These are phyloP conservation scores for Emmonsiellopsis sp. DNA, from an alignment of 2,329 filamentous ascomycete genomes.

Conservation along the genomic window DNA sequence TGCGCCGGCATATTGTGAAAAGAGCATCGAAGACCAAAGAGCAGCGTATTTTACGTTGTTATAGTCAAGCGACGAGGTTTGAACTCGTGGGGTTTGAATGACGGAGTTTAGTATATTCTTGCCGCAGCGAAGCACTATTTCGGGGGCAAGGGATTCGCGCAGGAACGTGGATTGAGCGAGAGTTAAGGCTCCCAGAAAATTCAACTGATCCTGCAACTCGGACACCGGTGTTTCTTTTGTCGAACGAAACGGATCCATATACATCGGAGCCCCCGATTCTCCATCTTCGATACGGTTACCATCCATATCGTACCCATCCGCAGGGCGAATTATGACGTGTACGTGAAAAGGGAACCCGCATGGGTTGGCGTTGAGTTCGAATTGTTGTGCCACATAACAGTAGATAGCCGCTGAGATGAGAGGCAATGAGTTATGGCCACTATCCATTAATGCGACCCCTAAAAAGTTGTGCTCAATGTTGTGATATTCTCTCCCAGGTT, in stretches of 20 bases:
- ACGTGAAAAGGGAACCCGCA: constrained; percentile 80
- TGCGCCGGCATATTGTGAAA: constrained; percentile 27
- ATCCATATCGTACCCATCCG: constrained; percentile 52
- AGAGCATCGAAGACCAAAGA: constrained; percentile 59
- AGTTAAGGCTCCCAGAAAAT: constrained; percentile 38
- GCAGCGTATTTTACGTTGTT: constrained; percentile 60
- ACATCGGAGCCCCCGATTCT: constrained; percentile 50
- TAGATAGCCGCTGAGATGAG: constrained; percentile 82
- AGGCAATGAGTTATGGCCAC: constrained; percentile 69
- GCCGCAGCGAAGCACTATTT: constrained; percentile 65
- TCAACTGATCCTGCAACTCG: constrained; percentile 52
- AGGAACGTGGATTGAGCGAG: constrained; percentile 44
- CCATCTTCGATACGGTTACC: constrained; percentile 24
- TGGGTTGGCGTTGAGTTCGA: constrained; percentile 68
- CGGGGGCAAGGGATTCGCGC: constrained; percentile 51
- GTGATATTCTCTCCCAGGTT: constrained; percentile 61
- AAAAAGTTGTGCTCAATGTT: constrained; percentile 81
- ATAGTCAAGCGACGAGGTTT: constrained; percentile 39
- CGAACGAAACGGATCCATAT: constrained; percentile 70
- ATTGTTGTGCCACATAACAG: constrained; percentile 62
- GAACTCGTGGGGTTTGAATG: constrained; percentile 38
- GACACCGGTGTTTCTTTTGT: constrained; percentile 55
- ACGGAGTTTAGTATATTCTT: constrained; percentile 73
- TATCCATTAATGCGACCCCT: constrained; percentile 64
- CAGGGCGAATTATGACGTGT: constrained; percentile 64